These are phyloP conservation scores for Neolentinus lepideus DNA, from an alignment of 1,284 basidiomycete species.

Conservation along the genomic window DNA sequence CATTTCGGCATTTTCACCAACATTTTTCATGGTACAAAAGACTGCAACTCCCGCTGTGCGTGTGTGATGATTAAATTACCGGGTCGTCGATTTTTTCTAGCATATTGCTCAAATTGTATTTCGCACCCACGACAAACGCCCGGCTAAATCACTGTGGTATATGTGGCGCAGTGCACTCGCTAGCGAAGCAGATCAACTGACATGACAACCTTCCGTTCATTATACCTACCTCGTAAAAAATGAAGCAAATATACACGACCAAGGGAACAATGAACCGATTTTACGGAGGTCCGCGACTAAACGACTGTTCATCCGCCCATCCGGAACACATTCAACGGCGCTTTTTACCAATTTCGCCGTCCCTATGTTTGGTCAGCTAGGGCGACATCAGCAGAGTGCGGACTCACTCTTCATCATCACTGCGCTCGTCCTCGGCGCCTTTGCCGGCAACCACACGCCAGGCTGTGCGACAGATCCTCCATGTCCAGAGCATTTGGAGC, in stretches of 20 bases:
- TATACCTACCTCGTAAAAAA: neutral
- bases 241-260: neutral
- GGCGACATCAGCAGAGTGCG: neutral
- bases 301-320: neutral
- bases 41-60: too few species aligned
- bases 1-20: too few species aligned
- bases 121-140: too few species aligned
- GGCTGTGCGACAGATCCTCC: constrained; percentile 78
- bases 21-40: too few species aligned
- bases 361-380: neutral
- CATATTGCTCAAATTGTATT: too few species aligned
- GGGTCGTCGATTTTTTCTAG: too few species aligned
- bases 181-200: too few species aligned
- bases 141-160: too few species aligned
- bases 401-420: constrained; percentile 73
- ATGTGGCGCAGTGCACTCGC: too few species aligned
- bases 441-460: constrained; percentile 72
- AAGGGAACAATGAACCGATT: neutral
- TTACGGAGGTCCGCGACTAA: neutral
- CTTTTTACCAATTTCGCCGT: neutral
- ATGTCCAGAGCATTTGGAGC: constrained; percentile 81
- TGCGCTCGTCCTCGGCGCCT: constrained; percentile 80
- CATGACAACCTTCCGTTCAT: neutral
- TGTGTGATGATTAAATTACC: too few species aligned
- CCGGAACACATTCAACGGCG: neutral